phyloP scores from a whole-genome alignment of 1,139 yeast genomes.

The Magnusiomyces fungicola region DNA sequence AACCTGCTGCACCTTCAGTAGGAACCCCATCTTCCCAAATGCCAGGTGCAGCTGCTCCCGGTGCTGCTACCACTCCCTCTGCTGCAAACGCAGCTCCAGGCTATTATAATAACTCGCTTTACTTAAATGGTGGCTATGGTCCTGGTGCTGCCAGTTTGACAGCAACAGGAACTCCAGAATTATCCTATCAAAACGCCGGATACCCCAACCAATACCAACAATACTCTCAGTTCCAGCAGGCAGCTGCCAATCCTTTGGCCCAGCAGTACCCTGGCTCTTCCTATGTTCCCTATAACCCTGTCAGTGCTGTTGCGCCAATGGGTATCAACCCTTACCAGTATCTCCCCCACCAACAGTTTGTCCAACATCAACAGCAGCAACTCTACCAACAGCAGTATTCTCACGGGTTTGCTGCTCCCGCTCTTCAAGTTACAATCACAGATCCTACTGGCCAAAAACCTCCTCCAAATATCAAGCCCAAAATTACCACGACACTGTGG shows the following conservation, averaged over 20 bases:
- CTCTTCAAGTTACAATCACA: neutral
- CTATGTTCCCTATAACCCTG: neutral
- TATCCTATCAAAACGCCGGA: neutral
- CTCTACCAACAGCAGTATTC: neutral
- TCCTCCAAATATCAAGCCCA: slow-evolving; percentile 58
- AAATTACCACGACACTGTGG: slow-evolving; percentile 95
- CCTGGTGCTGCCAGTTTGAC: too few species aligned
- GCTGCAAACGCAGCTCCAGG: too few species aligned
- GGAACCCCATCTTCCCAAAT: neutral
- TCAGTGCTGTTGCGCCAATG: neutral
- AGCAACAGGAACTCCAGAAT: neutral
- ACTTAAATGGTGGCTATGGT: too few species aligned
- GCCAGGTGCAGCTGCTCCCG: neutral
- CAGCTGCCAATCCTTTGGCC: neutral
- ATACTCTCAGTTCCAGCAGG: neutral
- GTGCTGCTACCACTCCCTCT: neutral
- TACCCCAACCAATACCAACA: neutral
- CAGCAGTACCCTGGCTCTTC: neutral
- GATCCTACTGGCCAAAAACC: slow-evolving; percentile 18
- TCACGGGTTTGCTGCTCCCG: neutral
- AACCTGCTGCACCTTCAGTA: too few species aligned
- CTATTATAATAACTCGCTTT: too few species aligned
- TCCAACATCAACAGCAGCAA: neutral
- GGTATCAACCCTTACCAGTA: neutral
- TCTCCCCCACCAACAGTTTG: neutral